Evolutionary conservation across 306 rosid genomes (phyloP).

Genomic region (Parietaria judaica): DNA sequence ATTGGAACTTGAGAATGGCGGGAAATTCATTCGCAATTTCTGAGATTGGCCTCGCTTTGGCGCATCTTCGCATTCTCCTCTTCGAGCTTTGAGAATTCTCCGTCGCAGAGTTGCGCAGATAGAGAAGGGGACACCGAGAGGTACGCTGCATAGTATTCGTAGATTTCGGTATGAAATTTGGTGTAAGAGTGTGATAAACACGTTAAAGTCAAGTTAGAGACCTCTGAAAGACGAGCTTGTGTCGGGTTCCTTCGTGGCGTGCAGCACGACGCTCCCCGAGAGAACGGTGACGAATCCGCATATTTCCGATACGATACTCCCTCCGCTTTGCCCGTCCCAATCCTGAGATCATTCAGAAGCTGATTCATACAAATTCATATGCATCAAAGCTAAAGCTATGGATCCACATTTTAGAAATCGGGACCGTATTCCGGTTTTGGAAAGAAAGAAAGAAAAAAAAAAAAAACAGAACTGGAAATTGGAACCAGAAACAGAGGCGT

Average conservation of each 20-base stretch:
- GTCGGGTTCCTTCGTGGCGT: slow-evolving; percentile 60
- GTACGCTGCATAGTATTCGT: slow-evolving; percentile 32
- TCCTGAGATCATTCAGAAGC: slow-evolving; percentile 41
- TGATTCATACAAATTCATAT: background rate
- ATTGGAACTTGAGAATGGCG: no score
- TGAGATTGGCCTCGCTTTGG: no score
- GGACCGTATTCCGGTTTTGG: background rate
- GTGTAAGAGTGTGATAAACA: background rate
- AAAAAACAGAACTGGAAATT: background rate
- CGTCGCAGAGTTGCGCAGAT: slow-evolving; percentile 54
- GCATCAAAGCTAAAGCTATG: background rate
- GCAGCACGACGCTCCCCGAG: slow-evolving; percentile 68
- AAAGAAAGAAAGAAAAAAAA: background rate
- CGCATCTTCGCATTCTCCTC: slow-evolving; percentile 31
- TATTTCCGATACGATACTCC: slow-evolving; percentile 60
- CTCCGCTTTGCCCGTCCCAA: slow-evolving; percentile 68
- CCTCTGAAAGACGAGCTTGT: slow-evolving; percentile 71
- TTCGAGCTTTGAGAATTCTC: slow-evolving; percentile 42
- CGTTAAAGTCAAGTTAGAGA: slow-evolving; percentile 9
- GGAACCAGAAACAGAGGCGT: background rate
- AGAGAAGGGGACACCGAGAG: slow-evolving; percentile 51
- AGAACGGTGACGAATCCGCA: slow-evolving; percentile 79
- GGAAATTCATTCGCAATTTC: no score
- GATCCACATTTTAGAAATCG: background rate
- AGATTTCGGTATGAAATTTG: slow-evolving; percentile 10